Base-by-base conservation (phyloP, 306 rosid genomes). In the Malus orientalis region DNA sequence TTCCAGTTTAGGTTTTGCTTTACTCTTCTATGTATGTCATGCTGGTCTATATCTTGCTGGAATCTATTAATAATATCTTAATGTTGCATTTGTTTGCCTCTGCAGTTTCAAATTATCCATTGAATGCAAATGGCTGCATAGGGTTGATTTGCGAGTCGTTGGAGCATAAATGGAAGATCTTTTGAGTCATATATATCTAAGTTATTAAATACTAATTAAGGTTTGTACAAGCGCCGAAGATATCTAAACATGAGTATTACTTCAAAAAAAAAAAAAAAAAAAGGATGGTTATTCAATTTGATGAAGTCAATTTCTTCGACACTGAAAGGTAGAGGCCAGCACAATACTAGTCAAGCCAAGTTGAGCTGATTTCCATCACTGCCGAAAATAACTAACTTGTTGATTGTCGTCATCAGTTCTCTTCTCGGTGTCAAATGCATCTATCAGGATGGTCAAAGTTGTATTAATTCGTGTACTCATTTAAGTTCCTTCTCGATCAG, bases 371-470 rank as follows among this genome's bases (percentile, higher is more conserved):
- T 36, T 36, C 40, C 40, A 36, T 36, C 40, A 36, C 40, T 6
- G 40, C 40, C 8, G 40, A 36, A 36, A 36, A 36, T 36, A 36
- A 36, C 40, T 36, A 36, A 36, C 40, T 36, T 36, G 8, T 36
- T 36, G 40, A 36, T 36, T 8, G 40, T 36, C 40, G 2, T 36
- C 40, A 36, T 36, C 8, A 36, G 8, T 88, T 69, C 23, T 22
- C 23, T 22, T 22, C 86, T 92, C 86, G 2, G 88, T 92, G 78
- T 92, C 92, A 85, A 95, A 95, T 68, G 98, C 93, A 84, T 95
- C 97, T 95, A 90, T 96, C 32, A 79, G 97, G 98, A 87, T 95
- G 97, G 81, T 95, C 98, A 82, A 92, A 95, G 87, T 95, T 95
- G 90, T 89, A 36, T 36, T 36, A 36, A 95, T 73, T 92, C 98